These are phyloP conservation scores for Funneliformis mosseae DNA, from an alignment of 192 early-diverging fungal species.

Conservation along the genomic window DNA sequence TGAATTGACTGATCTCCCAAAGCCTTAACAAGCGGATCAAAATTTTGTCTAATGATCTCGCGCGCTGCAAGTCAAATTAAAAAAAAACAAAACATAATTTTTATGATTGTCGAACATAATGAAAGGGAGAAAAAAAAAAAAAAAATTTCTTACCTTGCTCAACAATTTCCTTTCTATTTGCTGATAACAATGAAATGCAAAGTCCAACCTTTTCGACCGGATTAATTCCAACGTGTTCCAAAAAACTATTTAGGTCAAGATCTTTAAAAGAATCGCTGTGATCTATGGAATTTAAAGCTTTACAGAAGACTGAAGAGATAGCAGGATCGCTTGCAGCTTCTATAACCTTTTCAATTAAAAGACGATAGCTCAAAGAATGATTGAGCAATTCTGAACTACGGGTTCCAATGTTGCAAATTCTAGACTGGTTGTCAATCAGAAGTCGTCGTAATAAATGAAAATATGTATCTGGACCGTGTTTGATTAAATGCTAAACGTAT, in stretches of 20 bases:
- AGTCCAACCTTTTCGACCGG: slow-evolving; percentile 44
- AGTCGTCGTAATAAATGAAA: slow-evolving; percentile 52
- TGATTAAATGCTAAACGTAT: slow-evolving; percentile 47
- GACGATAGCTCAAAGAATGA: slow-evolving; percentile 43
- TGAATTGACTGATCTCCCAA: slow-evolving; percentile 18
- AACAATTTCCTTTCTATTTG: slow-evolving; percentile 43
- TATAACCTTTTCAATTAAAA: slow-evolving; percentile 46
- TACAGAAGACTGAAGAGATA: slow-evolving; percentile 43
- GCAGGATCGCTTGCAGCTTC: slow-evolving; percentile 41
- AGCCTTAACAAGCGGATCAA: slow-evolving; percentile 23
- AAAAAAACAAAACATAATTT: background rate
- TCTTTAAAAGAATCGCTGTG: slow-evolving; percentile 48
- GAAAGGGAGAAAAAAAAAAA: too few species aligned
- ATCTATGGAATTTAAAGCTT: slow-evolving; percentile 49
- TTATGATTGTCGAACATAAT: background rate
- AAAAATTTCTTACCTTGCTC: slow-evolving; percentile 38
- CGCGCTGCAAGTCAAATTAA: background rate
- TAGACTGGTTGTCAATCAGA: slow-evolving; percentile 42
- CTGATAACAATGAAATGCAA: slow-evolving; percentile 43
- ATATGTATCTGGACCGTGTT: slow-evolving; percentile 54
- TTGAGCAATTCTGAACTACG: slow-evolving; percentile 31
- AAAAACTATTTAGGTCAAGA: slow-evolving; percentile 47
- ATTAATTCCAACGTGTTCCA: slow-evolving; percentile 42
- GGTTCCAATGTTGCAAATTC: slow-evolving; percentile 31
- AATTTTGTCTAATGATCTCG: slow-evolving; percentile 28